These are phyloP conservation scores for Cladosporium sp. DNA, from an alignment of 2,329 filamentous ascomycete species.

Conservation along the genomic window DNA sequence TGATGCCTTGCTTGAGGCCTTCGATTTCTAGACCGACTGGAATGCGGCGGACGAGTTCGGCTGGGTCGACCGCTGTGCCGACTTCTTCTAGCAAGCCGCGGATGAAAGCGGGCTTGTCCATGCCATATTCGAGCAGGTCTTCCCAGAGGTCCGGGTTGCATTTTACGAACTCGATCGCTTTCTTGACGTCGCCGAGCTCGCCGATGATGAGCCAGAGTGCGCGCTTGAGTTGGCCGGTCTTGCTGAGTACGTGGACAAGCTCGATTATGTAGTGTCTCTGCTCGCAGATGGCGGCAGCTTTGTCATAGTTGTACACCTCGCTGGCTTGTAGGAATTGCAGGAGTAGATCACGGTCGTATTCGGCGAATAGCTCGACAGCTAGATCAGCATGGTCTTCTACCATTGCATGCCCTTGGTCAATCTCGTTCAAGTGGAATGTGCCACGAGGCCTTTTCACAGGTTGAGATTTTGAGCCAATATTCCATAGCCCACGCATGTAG, in stretches of 20 bases:
- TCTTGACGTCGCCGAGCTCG: conserved; percentile 82
- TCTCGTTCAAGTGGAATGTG: conserved; percentile 25
- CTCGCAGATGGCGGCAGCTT: conserved; percentile 74
- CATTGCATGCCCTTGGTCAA: conserved; percentile 59
- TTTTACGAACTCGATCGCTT: conserved; percentile 92
- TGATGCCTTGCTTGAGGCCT: conserved; percentile 80
- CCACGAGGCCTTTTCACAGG: conserved; percentile 23
- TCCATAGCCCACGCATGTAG: conserved; percentile 85
- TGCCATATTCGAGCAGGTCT: conserved; percentile 87
- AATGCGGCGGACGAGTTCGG: conserved; percentile 82
- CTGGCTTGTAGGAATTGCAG: conserved; percentile 88
- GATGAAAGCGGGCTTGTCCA: conserved; percentile 97
- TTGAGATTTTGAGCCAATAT: conserved; percentile 45
- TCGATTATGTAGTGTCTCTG: conserved; percentile 77
- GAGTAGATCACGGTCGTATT: conserved; percentile 72
- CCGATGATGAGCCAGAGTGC: conserved; percentile 92
- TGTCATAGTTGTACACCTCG: conserved; percentile 76
- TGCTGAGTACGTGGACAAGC: conserved; percentile 91
- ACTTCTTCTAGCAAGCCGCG: conserved; percentile 88
- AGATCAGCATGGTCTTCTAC: conserved; percentile 82
- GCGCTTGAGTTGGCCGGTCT: conserved; percentile 88
- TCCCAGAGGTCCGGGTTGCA: conserved; percentile 92
- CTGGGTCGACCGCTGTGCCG: conserved; percentile 88
- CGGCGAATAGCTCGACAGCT: conserved; percentile 79
- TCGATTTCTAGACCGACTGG: conserved; percentile 91